These are phyloP conservation scores for Hirsutella thompsonii DNA, from an alignment of 2,329 filamentous ascomycete genomes.

Conservation along the genomic window DNA sequence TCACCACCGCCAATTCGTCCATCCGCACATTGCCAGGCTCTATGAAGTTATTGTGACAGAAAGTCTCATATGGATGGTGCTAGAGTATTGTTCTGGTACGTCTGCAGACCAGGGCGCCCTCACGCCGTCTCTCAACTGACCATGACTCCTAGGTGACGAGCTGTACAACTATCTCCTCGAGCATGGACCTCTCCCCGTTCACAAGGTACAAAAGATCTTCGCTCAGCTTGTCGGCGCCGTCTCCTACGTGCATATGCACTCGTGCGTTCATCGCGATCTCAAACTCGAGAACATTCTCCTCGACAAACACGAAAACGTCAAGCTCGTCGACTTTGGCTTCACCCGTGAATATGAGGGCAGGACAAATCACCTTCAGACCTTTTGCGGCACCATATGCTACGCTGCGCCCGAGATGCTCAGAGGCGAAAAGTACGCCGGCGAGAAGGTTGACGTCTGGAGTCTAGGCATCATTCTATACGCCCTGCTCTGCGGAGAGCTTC, in stretches of 20 bases:
- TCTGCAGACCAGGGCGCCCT: not conserved
- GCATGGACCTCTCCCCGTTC: conserved; percentile 69
- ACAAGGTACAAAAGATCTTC: conserved; percentile 92
- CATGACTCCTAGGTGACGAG: conserved; percentile 61
- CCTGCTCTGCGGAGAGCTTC: conserved; percentile 70
- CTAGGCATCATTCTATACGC: conserved; percentile 77
- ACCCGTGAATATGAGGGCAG: conserved; percentile 95
- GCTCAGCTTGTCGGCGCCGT: conserved; percentile 92
- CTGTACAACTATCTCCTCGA: conserved; percentile 90
- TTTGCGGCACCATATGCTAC: conserved; percentile 95
- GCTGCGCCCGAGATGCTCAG: conserved; percentile 97
- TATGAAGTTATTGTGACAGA: conserved; percentile 99
- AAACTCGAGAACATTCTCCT: conserved; percentile 87
- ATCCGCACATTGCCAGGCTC: conserved; percentile 89
- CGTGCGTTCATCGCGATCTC: conserved; percentile 90
- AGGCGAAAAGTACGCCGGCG: conserved; percentile 92
- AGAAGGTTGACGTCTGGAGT: conserved; percentile 97
- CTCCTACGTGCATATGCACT: conserved; percentile 86
- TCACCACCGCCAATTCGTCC: conserved; percentile 93
- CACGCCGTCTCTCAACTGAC: not conserved
- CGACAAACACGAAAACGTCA: conserved; percentile 95
- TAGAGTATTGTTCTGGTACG: conserved; percentile 89
- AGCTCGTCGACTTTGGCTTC: conserved; percentile 95
- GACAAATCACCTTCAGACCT: conserved; percentile 88
- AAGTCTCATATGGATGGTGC: conserved; percentile 82